Percentiles rank a stretch among this genome's conserved stretches.
phyloP scores from a whole-genome alignment of 73 alveolate species.

The Paramecium sonneborni region DNA sequence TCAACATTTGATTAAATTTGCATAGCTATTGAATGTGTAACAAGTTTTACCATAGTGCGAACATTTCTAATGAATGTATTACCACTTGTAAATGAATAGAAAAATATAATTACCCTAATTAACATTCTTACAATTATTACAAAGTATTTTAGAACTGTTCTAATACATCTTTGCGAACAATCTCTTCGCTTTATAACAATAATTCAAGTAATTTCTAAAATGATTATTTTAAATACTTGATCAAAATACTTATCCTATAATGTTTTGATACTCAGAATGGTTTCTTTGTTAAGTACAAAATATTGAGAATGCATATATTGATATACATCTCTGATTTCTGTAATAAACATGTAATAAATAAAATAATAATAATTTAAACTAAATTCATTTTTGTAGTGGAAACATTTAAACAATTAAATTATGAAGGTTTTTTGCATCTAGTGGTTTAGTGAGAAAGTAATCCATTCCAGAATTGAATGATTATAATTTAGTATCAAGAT shows the following conservation, averaged over 20 bases:
- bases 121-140: background rate
- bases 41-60: background rate
- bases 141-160: background rate
- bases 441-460: conserved; percentile 11
- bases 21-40: background rate
- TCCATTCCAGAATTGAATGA: conserved; percentile 1
- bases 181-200: background rate
- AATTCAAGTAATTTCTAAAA: conserved; percentile 20
- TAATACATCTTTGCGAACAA: background rate
- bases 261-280: background rate
- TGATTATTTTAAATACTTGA: background rate
- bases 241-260: background rate
- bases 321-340: conserved; percentile 11
- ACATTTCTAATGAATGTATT: background rate
- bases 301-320: background rate
- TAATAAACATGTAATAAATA: background rate
- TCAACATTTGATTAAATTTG: background rate
- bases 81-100: background rate
- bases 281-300: background rate
- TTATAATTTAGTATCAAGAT: background rate
- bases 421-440: background rate
- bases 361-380: background rate
- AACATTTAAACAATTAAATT: background rate
- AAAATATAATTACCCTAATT: background rate
- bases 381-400: background rate